A percentile compares a stretch with the other conserved stretches of the same genome.
These are phyloP conservation scores for Coemansia sp. DNA, from an alignment of 192 early-diverging fungal species.

Conservation along the genomic window DNA sequence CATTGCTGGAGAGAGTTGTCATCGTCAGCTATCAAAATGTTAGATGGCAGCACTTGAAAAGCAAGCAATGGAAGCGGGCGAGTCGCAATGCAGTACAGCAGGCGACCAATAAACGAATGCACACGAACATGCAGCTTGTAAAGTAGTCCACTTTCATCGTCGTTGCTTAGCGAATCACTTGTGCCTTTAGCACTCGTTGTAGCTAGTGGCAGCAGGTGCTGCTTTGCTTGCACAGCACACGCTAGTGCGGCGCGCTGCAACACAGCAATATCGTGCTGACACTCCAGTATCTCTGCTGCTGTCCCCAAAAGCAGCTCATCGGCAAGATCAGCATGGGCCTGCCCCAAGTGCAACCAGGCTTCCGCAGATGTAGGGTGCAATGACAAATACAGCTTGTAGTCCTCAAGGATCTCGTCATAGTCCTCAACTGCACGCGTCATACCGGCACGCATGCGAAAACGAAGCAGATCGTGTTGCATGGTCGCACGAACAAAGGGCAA, in stretches of 20 bases:
- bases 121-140: conserved; percentile 17
- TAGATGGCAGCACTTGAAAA: conserved; percentile 32
- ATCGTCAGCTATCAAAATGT: conserved; percentile 25
- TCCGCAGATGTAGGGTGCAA: conserved; percentile 27
- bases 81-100: conserved; percentile 36
- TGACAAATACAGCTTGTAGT: conserved; percentile 44
- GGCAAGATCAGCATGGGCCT: conserved; percentile 41
- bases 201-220: conserved; percentile 15
- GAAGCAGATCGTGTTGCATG: conserved; percentile 35
- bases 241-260: conserved; percentile 38
- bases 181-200: neutral
- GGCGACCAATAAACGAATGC: conserved; percentile 20
- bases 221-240: conserved; percentile 32
- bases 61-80: conserved; percentile 34
- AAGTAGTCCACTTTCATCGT: neutral
- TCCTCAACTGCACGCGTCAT: conserved; percentile 38
- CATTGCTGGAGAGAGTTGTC: conserved; percentile 24
- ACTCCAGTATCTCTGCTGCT: conserved; percentile 30
- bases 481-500: conserved; percentile 45
- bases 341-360: conserved; percentile 38
- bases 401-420: conserved; percentile 47
- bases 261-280: conserved; percentile 28
- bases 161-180: neutral
- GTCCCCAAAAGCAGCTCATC: conserved; percentile 47
- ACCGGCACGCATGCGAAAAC: conserved; percentile 43